phyloP scores from a whole-genome alignment of 164 flowering plant species.

The Buxus sempervirens region DNA sequence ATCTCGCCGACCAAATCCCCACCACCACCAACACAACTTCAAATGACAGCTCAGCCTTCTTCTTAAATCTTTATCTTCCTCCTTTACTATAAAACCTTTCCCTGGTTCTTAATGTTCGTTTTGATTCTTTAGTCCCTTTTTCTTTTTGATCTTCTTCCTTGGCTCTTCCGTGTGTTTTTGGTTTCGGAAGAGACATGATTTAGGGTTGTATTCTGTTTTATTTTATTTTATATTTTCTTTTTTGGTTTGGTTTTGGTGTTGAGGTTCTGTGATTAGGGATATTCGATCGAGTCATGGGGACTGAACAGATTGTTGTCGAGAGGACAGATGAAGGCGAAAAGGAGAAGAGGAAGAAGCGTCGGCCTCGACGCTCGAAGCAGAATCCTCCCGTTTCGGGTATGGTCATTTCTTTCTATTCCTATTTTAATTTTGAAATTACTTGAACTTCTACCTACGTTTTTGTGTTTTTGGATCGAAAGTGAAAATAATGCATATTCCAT shows the following conservation, averaged over 20 bases:
- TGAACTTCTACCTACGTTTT: not conserved
- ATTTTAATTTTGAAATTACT: not conserved
- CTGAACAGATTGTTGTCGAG: slow-evolving; percentile 30
- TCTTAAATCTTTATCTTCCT: slow-evolving; percentile 5
- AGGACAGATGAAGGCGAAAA: slow-evolving; percentile 40
- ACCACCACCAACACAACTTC: slow-evolving; percentile 13
- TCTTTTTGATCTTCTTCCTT: not conserved
- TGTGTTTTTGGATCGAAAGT: not conserved
- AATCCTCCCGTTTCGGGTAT: slow-evolving; percentile 44
- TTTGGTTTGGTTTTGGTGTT: not conserved
- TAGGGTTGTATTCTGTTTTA: not conserved
- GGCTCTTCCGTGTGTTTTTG: slow-evolving; percentile 43
- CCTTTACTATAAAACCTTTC: not conserved
- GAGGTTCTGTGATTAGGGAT: not conserved
- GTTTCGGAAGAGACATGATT: slow-evolving; percentile 31
- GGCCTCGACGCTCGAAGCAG: slow-evolving; percentile 59
- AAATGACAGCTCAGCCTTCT: slow-evolving; percentile 5
- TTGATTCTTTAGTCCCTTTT: not conserved
- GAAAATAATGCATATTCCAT: not conserved
- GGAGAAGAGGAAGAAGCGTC: slow-evolving; percentile 76
- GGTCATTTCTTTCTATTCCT: not conserved
- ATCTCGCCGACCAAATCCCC: slow-evolving; percentile 57
- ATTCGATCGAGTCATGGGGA: slow-evolving; percentile 26
- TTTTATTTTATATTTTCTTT: not conserved
- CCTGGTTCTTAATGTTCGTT: not conserved